Base-by-base conservation (phyloP, 2,329 filamentous ascomycete genomes). In the Cladosporium phlei region DNA sequence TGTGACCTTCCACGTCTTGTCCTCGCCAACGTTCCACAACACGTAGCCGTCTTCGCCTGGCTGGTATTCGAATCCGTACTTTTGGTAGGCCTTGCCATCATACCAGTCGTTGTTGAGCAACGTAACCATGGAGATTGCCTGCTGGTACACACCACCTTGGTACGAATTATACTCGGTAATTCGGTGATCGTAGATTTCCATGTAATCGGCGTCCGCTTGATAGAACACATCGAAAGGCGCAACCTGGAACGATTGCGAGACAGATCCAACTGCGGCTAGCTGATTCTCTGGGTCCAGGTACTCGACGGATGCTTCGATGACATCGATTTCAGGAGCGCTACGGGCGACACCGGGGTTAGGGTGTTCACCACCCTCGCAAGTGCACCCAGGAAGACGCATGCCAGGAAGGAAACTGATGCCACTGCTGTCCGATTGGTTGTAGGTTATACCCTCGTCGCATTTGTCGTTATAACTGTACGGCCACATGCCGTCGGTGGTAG, bases 31-130 rank as follows among this genome's bases (percentile, higher is more conserved):
- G 50, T 71, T 74, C 76, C 76, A 79, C 6, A 68, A 66, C 44
- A 79, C 72, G 48, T 69, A 65, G 1, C 67, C 64, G 25, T 63
- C 65, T 14, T 65, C 64, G 3, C 76, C 76, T 2, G 76, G 75
- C 1, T 61, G 64, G 50, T 79, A 79, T 51, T 80, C 76, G 46
- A 76, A 79, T 2, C 73, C 71, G 57, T 75, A 79, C 39, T 71
- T 75, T 54, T 79, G 76, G 54, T 78, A 79, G 16, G 66, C 60
- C 11, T 69, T 66, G 4, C 73, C 72, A 48, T 79, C 74, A 47
- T 74, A 80, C 77, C 76, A 79, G 8, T 69, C 54, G 49, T 73
- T 75, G 58, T 79, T 79, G 9, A 80, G 63, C 39, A 72, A 69
- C 1, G 75, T 76, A 9, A 74, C 74, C 5, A 69, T 74, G n/a